Evolutionary conservation across 2,329 filamentous ascomycete genomes (phyloP).

Genomic region (Verticillium longisporum): DNA sequence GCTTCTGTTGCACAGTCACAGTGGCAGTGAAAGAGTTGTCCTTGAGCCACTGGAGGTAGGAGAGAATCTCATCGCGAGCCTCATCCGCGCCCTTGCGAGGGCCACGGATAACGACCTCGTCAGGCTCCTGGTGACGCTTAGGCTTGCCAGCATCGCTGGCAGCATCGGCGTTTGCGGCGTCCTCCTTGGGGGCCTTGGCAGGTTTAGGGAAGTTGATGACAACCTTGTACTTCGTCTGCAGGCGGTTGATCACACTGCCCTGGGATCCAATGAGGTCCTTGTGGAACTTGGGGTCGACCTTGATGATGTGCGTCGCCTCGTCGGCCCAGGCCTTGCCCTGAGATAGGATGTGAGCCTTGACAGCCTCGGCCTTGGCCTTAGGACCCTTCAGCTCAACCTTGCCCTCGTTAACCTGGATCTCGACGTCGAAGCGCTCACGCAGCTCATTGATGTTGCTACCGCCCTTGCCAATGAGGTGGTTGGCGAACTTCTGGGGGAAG

Average conservation of each 20-base stretch:
- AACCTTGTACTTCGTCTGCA: conserved; percentile 89
- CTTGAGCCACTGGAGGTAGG: conserved; percentile 79
- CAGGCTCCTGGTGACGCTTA: conserved; percentile 66
- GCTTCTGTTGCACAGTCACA: conserved; percentile 81
- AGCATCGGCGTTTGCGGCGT: conserved; percentile 62
- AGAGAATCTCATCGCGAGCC: conserved; percentile 85
- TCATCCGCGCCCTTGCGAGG: conserved; percentile 90
- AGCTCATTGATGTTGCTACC: conserved; percentile 61
- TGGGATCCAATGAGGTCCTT: conserved; percentile 86
- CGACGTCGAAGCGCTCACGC: conserved; percentile 60
- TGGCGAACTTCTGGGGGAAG: conserved; percentile 91
- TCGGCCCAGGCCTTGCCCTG: conserved; percentile 82
- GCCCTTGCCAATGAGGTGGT: conserved; percentile 68
- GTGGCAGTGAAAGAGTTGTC: conserved; percentile 78
- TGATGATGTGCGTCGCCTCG: conserved; percentile 78
- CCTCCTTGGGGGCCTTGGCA: conserved; percentile 59
- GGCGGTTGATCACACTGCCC: conserved; percentile 80
- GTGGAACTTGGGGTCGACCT: conserved; percentile 91
- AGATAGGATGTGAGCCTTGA: conserved; percentile 72
- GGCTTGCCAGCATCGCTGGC: conserved; percentile 60
- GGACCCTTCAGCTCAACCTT: conserved; percentile 95
- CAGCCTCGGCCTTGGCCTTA: conserved; percentile 85
- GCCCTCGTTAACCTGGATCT: conserved; percentile 86
- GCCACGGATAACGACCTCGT: conserved; percentile 87
- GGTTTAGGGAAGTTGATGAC: conserved; percentile 86